Conservation (phyloP, 2,329 filamentous ascomycete genomes). For the Sphaerulina vaccinii region DNA sequence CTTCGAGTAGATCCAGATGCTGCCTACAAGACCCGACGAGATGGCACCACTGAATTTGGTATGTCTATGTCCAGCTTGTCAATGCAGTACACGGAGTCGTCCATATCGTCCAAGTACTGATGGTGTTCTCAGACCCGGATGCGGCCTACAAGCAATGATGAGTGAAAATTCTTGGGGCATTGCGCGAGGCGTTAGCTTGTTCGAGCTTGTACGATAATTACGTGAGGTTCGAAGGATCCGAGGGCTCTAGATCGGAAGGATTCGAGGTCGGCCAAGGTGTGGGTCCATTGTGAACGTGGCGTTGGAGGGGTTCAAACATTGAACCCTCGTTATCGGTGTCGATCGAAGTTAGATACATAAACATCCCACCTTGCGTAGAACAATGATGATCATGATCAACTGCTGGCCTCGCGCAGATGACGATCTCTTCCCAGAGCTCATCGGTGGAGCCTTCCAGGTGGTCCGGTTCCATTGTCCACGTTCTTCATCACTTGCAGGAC, state of each 20-base stretch:
- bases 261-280: neutral
- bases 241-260: no score
- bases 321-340: conserved; percentile 1
- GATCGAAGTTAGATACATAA: conserved; percentile 1
- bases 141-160: conserved; percentile 3
- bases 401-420: no score
- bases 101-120: no score
- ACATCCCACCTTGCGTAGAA: neutral
- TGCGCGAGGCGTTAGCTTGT: neutral
- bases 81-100: no score
- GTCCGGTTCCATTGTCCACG: no score
- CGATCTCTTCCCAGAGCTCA: neutral
- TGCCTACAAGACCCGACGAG: no score
- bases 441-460: no score
- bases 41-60: no score
- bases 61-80: no score
- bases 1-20: no score
- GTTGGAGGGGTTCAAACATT: conserved; percentile 4
- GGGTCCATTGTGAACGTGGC: neutral
- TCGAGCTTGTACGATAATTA: neutral
- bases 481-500: no score
- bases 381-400: neutral
- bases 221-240: neutral
- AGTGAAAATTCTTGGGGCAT: no score
- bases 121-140: neutral